Conservation (phyloP, 192 early-diverging fungal genomes). For the Entophlyctis helioformis region DNA sequence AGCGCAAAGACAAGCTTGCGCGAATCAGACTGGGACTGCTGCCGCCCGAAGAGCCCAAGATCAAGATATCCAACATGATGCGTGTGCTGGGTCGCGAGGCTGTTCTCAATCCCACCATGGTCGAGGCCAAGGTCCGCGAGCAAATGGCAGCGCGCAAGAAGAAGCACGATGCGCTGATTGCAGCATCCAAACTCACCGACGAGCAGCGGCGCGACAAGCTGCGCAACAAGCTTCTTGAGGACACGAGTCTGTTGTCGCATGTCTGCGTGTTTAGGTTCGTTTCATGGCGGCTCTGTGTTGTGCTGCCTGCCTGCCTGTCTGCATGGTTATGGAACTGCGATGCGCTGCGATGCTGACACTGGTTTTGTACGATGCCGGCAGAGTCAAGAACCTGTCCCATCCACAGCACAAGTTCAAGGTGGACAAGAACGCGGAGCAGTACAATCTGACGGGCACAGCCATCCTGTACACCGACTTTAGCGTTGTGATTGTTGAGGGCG, state of each 20-base stretch:
- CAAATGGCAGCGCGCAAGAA: conserved; percentile 71
- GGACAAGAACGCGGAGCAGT: conserved; percentile 76
- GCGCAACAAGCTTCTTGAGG: conserved; percentile 57
- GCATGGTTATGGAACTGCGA: too few relatives aligned
- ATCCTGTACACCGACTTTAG: conserved; percentile 60
- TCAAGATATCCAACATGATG: conserved; percentile 92
- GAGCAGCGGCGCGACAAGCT: conserved; percentile 75
- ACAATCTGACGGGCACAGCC: conserved; percentile 69
- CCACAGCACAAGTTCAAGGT: conserved; percentile 88
- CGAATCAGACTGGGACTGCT: conserved; percentile 87
- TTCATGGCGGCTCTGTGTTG: not conserved
- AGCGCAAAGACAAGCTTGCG: conserved; percentile 86
- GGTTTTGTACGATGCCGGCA: conserved; percentile 5
- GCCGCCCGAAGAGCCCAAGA: conserved; percentile 83
- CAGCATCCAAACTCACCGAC: conserved; percentile 71
- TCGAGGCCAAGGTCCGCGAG: conserved; percentile 83
- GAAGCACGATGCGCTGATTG: conserved; percentile 75
- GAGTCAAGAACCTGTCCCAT: conserved; percentile 63
- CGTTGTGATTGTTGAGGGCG: conserved; percentile 88
- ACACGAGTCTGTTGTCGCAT: conserved; percentile 55
- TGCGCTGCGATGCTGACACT: too few relatives aligned
- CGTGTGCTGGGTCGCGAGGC: conserved; percentile 87
- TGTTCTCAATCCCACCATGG: conserved; percentile 83
- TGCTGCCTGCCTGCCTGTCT: too few relatives aligned
- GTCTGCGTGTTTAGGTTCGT: conserved; percentile 76